phyloP scores from a whole-genome alignment of 768 basidiomycete genomes.

The Dendrothele bispora region DNA sequence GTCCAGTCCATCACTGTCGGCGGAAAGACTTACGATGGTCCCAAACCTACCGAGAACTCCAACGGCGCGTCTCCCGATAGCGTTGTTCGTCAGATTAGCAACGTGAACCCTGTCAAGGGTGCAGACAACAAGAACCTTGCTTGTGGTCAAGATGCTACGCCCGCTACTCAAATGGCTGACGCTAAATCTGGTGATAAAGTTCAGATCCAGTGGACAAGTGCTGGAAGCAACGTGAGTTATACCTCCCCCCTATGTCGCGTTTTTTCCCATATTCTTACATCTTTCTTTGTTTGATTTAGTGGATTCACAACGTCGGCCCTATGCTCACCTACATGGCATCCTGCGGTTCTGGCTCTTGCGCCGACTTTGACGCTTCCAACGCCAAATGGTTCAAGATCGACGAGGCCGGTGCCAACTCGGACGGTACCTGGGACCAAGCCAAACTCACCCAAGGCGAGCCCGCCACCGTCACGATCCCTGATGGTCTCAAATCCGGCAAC shows the following conservation, averaged over 20 bases:
- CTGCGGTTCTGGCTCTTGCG: slow-evolving; percentile 58
- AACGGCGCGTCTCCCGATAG: too few species aligned
- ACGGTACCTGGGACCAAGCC: slow-evolving; percentile 19
- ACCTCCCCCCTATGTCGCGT: too few species aligned
- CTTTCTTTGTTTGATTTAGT: slow-evolving; percentile 15
- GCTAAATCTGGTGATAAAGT: slow-evolving; percentile 45
- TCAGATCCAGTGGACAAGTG: slow-evolving; percentile 41
- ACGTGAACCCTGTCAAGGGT: slow-evolving; percentile 45
- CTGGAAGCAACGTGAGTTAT: too few species aligned
- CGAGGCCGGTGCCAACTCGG: slow-evolving; percentile 43
- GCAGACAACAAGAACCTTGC: slow-evolving; percentile 39
- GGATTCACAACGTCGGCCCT: slow-evolving; percentile 58
- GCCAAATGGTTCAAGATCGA: slow-evolving; percentile 79
- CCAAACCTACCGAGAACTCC: too few species aligned
- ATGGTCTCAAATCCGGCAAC: slow-evolving; percentile 38
- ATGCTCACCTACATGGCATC: slow-evolving; percentile 73
- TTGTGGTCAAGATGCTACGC: slow-evolving; percentile 44
- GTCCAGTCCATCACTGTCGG: slow-evolving; percentile 2
- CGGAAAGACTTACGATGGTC: background rate
- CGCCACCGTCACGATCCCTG: slow-evolving; percentile 31
- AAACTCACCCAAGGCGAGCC: slow-evolving; percentile 19
- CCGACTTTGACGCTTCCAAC: slow-evolving; percentile 53
- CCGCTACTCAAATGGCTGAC: slow-evolving; percentile 39
- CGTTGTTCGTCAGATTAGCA: slow-evolving; percentile 43
- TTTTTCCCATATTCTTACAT: too few species aligned